Base-by-base conservation (phyloP, 2,329 filamentous ascomycete species). In the Venturia carpophila region DNA sequence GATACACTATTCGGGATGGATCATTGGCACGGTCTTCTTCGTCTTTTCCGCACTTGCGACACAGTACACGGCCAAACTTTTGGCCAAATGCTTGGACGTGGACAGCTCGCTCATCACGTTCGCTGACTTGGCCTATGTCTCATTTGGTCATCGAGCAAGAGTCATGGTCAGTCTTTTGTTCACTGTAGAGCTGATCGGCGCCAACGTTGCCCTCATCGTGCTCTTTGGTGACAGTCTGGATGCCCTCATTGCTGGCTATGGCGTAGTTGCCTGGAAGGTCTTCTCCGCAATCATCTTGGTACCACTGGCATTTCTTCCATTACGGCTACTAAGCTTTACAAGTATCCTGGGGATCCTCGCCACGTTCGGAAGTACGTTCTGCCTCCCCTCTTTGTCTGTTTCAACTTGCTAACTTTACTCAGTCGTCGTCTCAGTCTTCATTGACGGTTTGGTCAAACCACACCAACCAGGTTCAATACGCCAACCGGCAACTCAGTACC, bases 181-280 rank as follows among this genome's bases (percentile, higher is more conserved):
- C 77, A 92, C 87, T 13, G 74, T 97, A 55, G 93, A 97, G 75
- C 82, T 97, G 34, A 76, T 96, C 41, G 92, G 90, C 9, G 90
- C 92, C 27, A 95, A 91, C 72, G 92, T 97, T 39, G 93, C 93
- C 3, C 82, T 96, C 3, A 84, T 96, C 41, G 90, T 96, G 24
- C 83, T 97, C n/a, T 97, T 97, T 75, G 90, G 91, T n/a, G 94
- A 97, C 77, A 95, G 90, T 56, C 82, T 97, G 70, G 80, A 90
- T 70, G 83, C 90, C 17, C 78, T 97, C 24, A 84, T 97, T 62
- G 90, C 91, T 0, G 86, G 84, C 0, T 77, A 89, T 68, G 85
- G 83, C 60, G 78, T 89, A 5, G 82, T 84, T 0, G 79, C 85
- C 67, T 97, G 93, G 92, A 97, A 97, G 77, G 79, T 93, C 41